phyloP scores from a whole-genome alignment of 1,284 basidiomycete genomes.

The Puccinia coronata region DNA sequence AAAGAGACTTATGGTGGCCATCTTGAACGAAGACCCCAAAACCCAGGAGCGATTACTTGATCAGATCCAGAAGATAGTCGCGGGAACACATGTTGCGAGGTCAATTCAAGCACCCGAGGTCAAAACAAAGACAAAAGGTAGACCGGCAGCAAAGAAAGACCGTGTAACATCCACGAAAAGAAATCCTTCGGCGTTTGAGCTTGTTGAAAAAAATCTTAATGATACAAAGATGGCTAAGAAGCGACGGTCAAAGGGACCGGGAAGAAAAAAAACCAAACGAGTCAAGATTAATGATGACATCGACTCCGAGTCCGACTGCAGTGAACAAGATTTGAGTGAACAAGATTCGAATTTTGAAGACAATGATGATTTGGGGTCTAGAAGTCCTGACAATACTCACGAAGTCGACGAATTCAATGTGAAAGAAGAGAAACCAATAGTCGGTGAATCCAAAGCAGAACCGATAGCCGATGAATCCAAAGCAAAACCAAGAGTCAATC shows the following conservation, averaged over 20 bases:
- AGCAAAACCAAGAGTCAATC: too few relatives aligned
- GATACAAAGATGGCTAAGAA: background rate
- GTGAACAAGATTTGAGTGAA: too few relatives aligned
- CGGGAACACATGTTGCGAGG: background rate
- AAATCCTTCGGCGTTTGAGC: background rate
- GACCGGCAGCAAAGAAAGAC: background rate
- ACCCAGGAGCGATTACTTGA: background rate
- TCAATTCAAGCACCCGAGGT: background rate
- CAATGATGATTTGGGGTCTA: background rate
- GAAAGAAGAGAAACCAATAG: too few relatives aligned
- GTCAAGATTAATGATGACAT: background rate
- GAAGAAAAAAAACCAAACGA: background rate
- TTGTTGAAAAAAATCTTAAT: background rate
- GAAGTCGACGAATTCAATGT: background rate
- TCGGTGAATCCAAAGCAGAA: too few relatives aligned
- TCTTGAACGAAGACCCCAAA: background rate
- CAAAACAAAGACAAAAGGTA: conserved; percentile 1
- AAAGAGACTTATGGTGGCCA: background rate
- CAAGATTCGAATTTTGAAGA: background rate
- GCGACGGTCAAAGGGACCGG: background rate
- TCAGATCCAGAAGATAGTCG: background rate
- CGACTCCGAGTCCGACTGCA: too few relatives aligned
- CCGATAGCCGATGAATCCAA: too few relatives aligned
- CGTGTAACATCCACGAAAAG: background rate
- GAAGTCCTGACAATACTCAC: background rate